A percentile compares a stretch with the other conserved stretches of the same genome.
Evolutionary conservation across 75 land plant species (phyloP).

Genomic region (Sequoiadendron giganteum): DNA sequence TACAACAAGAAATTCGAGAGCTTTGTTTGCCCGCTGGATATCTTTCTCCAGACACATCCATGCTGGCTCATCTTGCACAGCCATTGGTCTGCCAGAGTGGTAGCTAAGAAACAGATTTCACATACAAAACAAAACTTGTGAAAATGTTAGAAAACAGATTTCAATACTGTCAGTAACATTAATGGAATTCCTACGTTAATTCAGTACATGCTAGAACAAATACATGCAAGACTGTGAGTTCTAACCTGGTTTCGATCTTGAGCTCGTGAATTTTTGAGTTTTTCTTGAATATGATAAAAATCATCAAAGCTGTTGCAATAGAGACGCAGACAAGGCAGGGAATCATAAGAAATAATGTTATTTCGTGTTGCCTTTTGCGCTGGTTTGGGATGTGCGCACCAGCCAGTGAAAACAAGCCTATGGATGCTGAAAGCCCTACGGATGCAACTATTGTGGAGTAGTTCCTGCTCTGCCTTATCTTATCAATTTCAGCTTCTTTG

Average conservation of each 20-base stretch:
- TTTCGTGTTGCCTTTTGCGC: background rate
- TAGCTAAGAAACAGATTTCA: too few species aligned
- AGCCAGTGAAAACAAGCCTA: background rate
- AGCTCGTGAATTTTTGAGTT: background rate
- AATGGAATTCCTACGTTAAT: too few species aligned
- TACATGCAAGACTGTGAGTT: background rate
- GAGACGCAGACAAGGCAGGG: background rate
- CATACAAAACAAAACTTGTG: too few species aligned
- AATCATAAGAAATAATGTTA: background rate
- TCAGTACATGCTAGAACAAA: background rate
- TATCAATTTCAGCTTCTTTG: background rate
- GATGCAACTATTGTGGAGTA: background rate
- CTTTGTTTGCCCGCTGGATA: background rate
- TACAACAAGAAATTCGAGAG: background rate
- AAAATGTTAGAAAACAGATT: background rate
- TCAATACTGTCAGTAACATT: background rate
- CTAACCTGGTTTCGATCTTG: background rate
- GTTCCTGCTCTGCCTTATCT: background rate
- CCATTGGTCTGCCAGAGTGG: background rate
- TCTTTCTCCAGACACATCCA: background rate
- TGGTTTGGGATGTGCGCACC: background rate
- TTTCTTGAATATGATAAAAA: background rate
- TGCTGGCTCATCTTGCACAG: background rate
- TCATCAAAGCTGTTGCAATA: background rate
- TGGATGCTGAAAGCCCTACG: background rate